Evolutionary conservation across 2,329 filamentous ascomycete genomes (phyloP), one percentile per base, ranked within the genome.

Genomic region (Paradendryphiella salina): DNA sequence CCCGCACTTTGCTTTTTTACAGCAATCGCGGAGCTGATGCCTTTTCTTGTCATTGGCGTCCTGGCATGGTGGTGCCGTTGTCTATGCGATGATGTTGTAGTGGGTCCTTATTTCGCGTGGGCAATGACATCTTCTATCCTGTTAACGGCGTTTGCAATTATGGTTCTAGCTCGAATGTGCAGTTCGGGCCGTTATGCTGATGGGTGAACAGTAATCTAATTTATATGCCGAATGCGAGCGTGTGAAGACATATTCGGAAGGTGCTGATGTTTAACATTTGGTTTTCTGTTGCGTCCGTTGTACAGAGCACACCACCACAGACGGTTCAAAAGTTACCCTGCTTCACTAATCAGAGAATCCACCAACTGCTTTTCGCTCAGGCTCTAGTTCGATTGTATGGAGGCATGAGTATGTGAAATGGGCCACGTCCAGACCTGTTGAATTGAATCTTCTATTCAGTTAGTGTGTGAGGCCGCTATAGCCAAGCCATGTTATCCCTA

Each of bases 81-180:
- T 33, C 9, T 39, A 21, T 34, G 34, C 28, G 39, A 34, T 38
- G 6, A 50, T 45, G 46, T 45, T 45, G 36, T 46, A 23, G 28
- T 17, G 20, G 18, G 14, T 9, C 23, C 13, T 23, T 31, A 14
- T 26, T 10, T n/a, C 17, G 6, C 14, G 11, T 14, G 23, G 17
- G 13, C 15, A 36, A 50, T 46, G 36, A 36, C 35, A 46, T 50
- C n/a, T 21, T 46, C 14, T 29, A 36, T 26, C 36, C 42, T 36
- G 14, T 29, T 50, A 40, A 35, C 13, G 41, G 31, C 29, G 21
- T 46, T 50, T 39, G 35, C n/a, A 11, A 4, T 11, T 3, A 17
- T n/a, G 40, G 37, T 9, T 29, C 23, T 26, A 39, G 5, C 3
- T 15, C 14, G 20, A 31, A 10, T 41, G 2, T 14, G 28, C 28